phyloP scores from a whole-genome alignment of 768 basidiomycete genomes.

The Leccinum obscurum region DNA sequence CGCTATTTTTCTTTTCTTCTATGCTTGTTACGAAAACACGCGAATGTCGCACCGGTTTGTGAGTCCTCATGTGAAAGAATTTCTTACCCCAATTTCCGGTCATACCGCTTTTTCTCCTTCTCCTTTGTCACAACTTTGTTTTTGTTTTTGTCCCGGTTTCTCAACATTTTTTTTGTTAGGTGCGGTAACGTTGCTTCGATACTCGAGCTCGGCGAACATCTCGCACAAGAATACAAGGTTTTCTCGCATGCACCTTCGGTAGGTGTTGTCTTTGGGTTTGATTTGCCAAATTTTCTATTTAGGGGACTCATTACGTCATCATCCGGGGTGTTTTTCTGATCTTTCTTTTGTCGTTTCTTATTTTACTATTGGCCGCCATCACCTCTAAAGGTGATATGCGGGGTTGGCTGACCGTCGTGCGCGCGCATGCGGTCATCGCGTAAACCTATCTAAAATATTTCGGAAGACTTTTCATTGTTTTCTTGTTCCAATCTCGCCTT shows the following conservation, averaged over 20 bases:
- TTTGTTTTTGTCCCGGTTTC: background rate
- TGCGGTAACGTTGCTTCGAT: constrained; percentile 97
- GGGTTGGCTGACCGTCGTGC: constrained; percentile 17
- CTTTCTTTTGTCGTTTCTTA: background rate
- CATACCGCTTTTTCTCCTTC: constrained; percentile 8
- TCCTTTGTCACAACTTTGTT: constrained; percentile 9
- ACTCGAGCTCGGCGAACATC: constrained; percentile 88
- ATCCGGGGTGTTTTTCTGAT: constrained; percentile 5
- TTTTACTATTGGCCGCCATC: background rate
- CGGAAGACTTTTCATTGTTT: background rate
- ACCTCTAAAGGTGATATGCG: constrained; percentile 29
- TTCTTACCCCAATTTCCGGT: constrained; percentile 25
- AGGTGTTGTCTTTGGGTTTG: constrained; percentile 32
- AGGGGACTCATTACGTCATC: constrained; percentile 11
- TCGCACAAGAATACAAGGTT: constrained; percentile 94
- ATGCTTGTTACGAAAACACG: background rate
- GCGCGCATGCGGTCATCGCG: background rate
- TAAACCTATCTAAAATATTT: constrained; percentile 1
- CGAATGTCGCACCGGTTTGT: background rate
- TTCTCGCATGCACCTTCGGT: constrained; percentile 90
- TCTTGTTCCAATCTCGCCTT: background rate
- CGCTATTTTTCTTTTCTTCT: background rate
- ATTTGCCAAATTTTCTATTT: background rate
- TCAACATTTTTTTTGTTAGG: constrained; percentile 38
- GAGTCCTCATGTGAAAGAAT: constrained; percentile 11